Evolutionary conservation across 2,329 filamentous ascomycete genomes (phyloP), one percentile per base, ranked within the genome.

Genomic region (Aspergillus persii): DNA sequence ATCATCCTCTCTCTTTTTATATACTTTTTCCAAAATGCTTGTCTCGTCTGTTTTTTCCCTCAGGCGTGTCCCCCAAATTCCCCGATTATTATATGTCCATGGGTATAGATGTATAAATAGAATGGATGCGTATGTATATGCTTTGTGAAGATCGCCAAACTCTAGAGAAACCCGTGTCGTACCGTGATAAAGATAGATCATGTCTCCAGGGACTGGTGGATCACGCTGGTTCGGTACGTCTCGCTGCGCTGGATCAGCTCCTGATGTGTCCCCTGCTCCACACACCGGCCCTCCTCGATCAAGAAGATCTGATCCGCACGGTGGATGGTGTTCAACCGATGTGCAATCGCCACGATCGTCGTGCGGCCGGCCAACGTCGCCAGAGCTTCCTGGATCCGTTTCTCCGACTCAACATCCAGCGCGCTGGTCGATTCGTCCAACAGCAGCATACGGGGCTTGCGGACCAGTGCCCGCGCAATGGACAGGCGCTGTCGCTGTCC

Each of bases 251-350:
- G 72, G 31, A 83, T 70, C 57, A 84, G 65, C 58, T 84, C 80
- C 18, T 75, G 71, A 68, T 84, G 81, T 31, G 75, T 76, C 3
- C 82, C 81, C 61, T 76, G 74, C 48, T 82, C 81, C 4, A 80
- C 78, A 56, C 79, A 80, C 18, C 69, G 72, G 1, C 81, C 81
- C 4, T 74, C 76, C 58, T 84, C 81, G 26, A 84, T 76, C 26
- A 77, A 61, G 26, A 96, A 91, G 65, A 97, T 97, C 67, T 93
- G 93, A 74, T 97, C 90, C 0, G 93, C 92, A 61, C 69, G 68
- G 54, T 71, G 67, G 9, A 78, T 77, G 12, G 77, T 79, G 54
- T 75, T 72, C 53, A 79, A 65, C 31, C 76, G 71, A 64, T 79
- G 76, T 2, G 76, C 74, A 61, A 78, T 78, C 2, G 75, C 76